A percentile compares a stretch with the other conserved stretches of the same genome.
Conservation (phyloP, 148 eudicot species). For the Rhododendron griersonianum region DNA sequence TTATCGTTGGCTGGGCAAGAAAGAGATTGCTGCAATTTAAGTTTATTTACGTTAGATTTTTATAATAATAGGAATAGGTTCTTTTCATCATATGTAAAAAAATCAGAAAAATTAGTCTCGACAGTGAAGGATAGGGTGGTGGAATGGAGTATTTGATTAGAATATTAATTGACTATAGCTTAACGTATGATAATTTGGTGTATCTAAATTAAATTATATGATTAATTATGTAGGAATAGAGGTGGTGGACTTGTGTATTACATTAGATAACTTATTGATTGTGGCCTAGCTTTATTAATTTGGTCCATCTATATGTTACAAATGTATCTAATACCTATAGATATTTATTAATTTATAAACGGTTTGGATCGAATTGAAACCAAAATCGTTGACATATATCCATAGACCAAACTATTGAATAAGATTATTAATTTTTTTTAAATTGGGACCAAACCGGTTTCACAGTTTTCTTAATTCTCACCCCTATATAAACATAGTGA, state of each 20-base stretch:
- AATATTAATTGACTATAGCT: not conserved
- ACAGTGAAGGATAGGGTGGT: not conserved
- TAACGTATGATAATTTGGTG: not conserved
- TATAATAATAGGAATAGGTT: not conserved
- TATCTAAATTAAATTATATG: too few relatives aligned
- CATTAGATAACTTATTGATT: too few relatives aligned
- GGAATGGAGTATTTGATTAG: not conserved
- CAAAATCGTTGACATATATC: not conserved
- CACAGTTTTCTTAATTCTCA: too few relatives aligned
- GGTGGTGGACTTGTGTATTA: too few relatives aligned
- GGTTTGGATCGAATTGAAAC: not conserved
- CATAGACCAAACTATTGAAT: not conserved
- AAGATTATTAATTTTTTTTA: not conserved
- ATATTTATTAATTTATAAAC: not conserved
- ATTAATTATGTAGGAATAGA: too few relatives aligned
- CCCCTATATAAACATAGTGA: too few relatives aligned
- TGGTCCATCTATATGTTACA: too few relatives aligned
- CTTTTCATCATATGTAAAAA: too few relatives aligned
- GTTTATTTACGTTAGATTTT: not conserved
- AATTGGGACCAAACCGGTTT: not conserved
- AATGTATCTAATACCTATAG: too few relatives aligned
- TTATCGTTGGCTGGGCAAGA: not conserved
- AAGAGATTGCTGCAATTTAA: not conserved
- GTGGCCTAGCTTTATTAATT: too few relatives aligned
- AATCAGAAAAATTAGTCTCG: not conserved